These are phyloP conservation scores for Didymella glomerata DNA, from an alignment of 2,329 filamentous ascomycete species.

Conservation along the genomic window DNA sequence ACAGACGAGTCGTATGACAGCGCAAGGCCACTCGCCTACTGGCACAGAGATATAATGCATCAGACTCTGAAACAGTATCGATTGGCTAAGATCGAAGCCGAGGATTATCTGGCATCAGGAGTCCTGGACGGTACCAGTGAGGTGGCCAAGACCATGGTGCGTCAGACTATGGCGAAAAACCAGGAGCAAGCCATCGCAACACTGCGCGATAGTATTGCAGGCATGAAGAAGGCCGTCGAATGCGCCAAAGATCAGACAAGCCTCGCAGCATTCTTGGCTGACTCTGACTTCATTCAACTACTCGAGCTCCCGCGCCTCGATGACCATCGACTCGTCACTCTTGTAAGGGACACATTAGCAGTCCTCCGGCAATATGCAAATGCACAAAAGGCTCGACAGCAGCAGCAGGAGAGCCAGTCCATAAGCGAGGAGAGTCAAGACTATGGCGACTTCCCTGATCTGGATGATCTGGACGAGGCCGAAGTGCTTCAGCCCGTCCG, in stretches of 20 bases:
- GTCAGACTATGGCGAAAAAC: slow-evolving; percentile 63
- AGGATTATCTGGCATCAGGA: slow-evolving; percentile 58
- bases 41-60: slow-evolving; percentile 63
- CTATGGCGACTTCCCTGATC: slow-evolving; percentile 66
- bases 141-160: slow-evolving; percentile 59
- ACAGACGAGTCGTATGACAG: slow-evolving; percentile 57
- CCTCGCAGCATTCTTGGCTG: slow-evolving; percentile 55
- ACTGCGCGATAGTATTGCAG: slow-evolving; percentile 61
- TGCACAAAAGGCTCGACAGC: slow-evolving; percentile 21
- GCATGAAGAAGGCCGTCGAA: slow-evolving; percentile 60
- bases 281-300: slow-evolving; percentile 56
- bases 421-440: slow-evolving; percentile 69
- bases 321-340: slow-evolving; percentile 53
- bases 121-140: slow-evolving; percentile 47
- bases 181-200: slow-evolving; percentile 65
- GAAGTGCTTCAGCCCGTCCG: slow-evolving; percentile 19
- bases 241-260: slow-evolving; percentile 52
- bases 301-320: slow-evolving; percentile 63
- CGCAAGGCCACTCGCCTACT: slow-evolving; percentile 60
- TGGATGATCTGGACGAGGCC: slow-evolving; percentile 57
- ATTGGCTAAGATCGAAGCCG: slow-evolving; percentile 65
- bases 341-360: slow-evolving; percentile 61
- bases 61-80: slow-evolving; percentile 64
- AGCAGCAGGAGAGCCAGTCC: slow-evolving; percentile 43
- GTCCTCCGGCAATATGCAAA: slow-evolving; percentile 55